Evolutionary conservation across 2,329 filamentous ascomycete species (phyloP), one percentile per base, ranked within the genome.

Genomic region (Leptographium flavum): DNA sequence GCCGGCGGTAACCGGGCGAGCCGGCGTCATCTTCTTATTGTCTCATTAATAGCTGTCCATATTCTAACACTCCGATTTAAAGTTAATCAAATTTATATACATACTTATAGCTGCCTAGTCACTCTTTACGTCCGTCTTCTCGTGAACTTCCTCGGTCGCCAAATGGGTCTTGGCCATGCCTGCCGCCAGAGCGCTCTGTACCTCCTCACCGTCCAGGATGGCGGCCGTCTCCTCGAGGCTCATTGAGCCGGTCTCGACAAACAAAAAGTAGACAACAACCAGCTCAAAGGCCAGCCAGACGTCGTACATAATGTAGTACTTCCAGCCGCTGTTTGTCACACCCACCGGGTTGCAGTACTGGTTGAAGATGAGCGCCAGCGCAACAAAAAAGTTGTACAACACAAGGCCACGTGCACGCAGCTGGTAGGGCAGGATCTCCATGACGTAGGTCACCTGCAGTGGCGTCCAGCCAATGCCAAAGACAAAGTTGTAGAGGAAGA

Each of bases 361-460:
- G 50, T 66, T 66, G 52, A 66, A 65, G 38, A 55, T 51, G 1
- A 54, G 54, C 13, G 52, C 50, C 28, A 54, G 45, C 17, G 17
- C 17, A n/a, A 19, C 21, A 11, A 36, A 36, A 19, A n/a, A 36
- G 3, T 52, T 53, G 25, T 53, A 47, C 37, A 56, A 57, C 53
- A 43, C 57, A 43, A 48, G 50, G 6, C 60, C 63, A 46, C 58
- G 58, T 22, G 59, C 55, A 8, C 64, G 61, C 13, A 64, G 53
- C 17, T 56, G 54, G 48, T 56, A 66, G 0, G 63, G 63, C 14
- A 67, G 54, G 48, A 71, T 67, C 53, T 71, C 68, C 42, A 64
- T 61, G 14, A 59, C 57, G 53, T 69, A 71, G 15, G 60, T 60
- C 35, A 67, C 59, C 27, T 66, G 57, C 25, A 70, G 54, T 42